These are phyloP conservation scores for Eustoma russellianum DNA, from an alignment of 257 asterid genomes.

Conservation along the genomic window DNA sequence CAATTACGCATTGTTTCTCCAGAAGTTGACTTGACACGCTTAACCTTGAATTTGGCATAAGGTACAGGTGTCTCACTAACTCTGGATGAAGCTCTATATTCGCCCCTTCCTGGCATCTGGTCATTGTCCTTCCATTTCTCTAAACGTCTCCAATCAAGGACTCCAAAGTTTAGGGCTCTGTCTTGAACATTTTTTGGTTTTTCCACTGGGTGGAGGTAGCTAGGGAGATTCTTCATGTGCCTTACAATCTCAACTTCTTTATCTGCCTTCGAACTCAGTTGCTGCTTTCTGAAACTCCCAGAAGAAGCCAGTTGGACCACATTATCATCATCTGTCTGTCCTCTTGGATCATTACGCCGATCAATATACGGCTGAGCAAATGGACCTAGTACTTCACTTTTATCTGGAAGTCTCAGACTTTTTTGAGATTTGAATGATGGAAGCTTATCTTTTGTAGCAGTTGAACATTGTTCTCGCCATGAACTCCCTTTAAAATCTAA, in stretches of 20 bases:
- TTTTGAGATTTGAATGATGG: slow-evolving; percentile 17
- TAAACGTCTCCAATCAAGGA: slow-evolving; percentile 81
- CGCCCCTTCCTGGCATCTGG: slow-evolving; percentile 46
- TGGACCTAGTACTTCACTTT: slow-evolving; percentile 21
- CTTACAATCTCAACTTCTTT: slow-evolving; percentile 72
- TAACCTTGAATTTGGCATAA: slow-evolving; percentile 10
- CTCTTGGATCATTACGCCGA: slow-evolving; percentile 19
- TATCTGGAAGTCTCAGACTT: slow-evolving; percentile 21
- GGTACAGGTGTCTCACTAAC: slow-evolving; percentile 30
- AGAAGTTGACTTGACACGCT: slow-evolving; percentile 22
- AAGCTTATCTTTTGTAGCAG: slow-evolving; percentile 23
- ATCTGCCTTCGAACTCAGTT: slow-evolving; percentile 13
- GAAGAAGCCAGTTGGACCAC: slow-evolving; percentile 24
- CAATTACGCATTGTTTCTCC: slow-evolving; percentile 22
- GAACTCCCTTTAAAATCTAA: slow-evolving; percentile 25
- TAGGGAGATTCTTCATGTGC: slow-evolving; percentile 89
- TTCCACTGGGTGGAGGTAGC: slow-evolving; percentile 63
- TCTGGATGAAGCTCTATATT: slow-evolving; percentile 32
- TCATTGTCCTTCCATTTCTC: slow-evolving; percentile 84
- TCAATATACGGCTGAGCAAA: slow-evolving; percentile 34
- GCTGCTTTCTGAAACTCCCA: slow-evolving; percentile 22
- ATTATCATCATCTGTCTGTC: slow-evolving; percentile 18
- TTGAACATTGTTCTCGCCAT: slow-evolving; percentile 12
- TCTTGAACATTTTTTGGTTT: slow-evolving; percentile 55
- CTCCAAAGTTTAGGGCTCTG: slow-evolving; percentile 87